phyloP scores from a whole-genome alignment of 1,284 basidiomycete species.

The Ustilago trichophora region DNA sequence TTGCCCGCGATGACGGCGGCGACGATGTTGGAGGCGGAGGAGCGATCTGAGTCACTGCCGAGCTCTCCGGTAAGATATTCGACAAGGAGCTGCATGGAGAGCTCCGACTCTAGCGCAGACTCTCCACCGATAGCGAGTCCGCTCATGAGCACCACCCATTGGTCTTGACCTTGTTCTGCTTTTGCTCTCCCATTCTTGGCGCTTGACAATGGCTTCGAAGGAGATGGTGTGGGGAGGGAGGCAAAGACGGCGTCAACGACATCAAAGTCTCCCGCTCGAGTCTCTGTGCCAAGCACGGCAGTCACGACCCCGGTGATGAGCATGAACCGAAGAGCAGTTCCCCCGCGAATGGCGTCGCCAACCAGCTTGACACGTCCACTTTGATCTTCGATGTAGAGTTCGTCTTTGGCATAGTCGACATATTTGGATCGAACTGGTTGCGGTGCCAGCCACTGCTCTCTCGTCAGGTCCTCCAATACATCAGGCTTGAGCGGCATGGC shows the following conservation, averaged over 20 bases:
- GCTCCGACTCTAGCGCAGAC: slow-evolving; percentile 40
- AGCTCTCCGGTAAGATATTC: slow-evolving; percentile 89
- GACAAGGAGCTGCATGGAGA: slow-evolving; percentile 51
- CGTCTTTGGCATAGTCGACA: slow-evolving; percentile 77
- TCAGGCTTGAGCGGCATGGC: slow-evolving; percentile 98
- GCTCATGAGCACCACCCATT: slow-evolving; percentile 61
- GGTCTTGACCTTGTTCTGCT: slow-evolving; percentile 7
- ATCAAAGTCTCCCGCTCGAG: slow-evolving; percentile 87
- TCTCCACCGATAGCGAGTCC: slow-evolving; percentile 70
- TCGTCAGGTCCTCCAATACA: slow-evolving; percentile 89
- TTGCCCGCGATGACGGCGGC: slow-evolving; percentile 58
- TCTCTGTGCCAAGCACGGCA: slow-evolving; percentile 89
- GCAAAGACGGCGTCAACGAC: slow-evolving; percentile 89
- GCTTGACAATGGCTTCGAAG: neutral
- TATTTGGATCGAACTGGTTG: slow-evolving; percentile 70
- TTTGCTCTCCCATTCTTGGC: neutral
- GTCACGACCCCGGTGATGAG: slow-evolving; percentile 74
- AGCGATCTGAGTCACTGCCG: slow-evolving; percentile 71
- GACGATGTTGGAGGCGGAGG: slow-evolving; percentile 29
- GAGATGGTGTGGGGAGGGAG: slow-evolving; percentile 67
- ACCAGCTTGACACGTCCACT: slow-evolving; percentile 88
- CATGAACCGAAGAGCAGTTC: slow-evolving; percentile 32
- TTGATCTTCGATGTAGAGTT: slow-evolving; percentile 91
- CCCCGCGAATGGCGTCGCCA: slow-evolving; percentile 71
- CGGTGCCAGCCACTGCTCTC: slow-evolving; percentile 90